phyloP scores from a whole-genome alignment of 208 protist species.

The Trypanosoma avium region DNA sequence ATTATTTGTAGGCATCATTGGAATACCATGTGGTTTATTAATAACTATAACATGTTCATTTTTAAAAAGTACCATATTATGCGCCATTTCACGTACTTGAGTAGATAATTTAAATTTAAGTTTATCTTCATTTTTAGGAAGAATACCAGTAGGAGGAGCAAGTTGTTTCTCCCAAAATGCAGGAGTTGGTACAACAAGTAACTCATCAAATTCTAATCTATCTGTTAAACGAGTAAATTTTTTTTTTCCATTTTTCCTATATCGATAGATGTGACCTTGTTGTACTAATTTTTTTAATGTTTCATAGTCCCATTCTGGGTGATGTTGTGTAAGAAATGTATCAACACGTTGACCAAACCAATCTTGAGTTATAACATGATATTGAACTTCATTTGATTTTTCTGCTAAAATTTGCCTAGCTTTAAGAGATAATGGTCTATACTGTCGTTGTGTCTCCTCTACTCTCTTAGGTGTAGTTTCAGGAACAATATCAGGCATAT shows the following conservation, averaged over 20 bases:
- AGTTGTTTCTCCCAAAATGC: conserved; percentile 63
- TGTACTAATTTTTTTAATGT: conserved; percentile 81
- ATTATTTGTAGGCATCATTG: conserved; percentile 87
- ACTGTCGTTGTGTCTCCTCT: conserved; percentile 55
- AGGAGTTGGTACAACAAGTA: conserved; percentile 78
- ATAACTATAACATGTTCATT: conserved; percentile 94
- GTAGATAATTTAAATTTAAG: conserved; percentile 60
- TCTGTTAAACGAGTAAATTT: conserved; percentile 84
- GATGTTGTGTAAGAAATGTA: conserved; percentile 78
- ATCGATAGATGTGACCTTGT: conserved; percentile 88
- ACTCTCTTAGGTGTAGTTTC: conserved; percentile 24
- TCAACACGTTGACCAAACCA: conserved; percentile 89
- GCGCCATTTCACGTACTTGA: conserved; percentile 69
- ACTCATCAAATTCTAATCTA: conserved; percentile 87
- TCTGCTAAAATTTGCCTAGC: conserved; percentile 61
- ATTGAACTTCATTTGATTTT: conserved; percentile 59
- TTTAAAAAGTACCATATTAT: conserved; percentile 93
- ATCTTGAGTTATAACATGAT: conserved; percentile 87
- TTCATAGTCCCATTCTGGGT: conserved; percentile 86
- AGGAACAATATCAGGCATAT: conserved; percentile 37
- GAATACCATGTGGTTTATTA: conserved; percentile 91
- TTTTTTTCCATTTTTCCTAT: conserved; percentile 86
- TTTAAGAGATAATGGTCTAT: conserved; percentile 65
- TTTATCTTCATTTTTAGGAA: conserved; percentile 18
- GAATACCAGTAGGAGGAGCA: conserved; percentile 47